phyloP scores from a whole-genome alignment of 2,329 filamentous ascomycete species.

The Uncinocarpus reesii region DNA sequence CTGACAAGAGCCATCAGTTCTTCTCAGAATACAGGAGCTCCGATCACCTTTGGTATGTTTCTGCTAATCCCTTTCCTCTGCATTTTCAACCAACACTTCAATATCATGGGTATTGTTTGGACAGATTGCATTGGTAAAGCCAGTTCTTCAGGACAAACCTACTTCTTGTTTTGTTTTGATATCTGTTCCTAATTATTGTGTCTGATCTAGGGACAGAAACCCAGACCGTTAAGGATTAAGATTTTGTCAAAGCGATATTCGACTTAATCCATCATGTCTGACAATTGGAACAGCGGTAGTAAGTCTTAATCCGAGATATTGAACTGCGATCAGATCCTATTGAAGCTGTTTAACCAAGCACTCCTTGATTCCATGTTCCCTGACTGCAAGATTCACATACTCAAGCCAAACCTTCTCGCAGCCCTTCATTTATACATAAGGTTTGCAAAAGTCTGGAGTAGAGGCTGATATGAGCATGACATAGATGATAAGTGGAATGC shows the following conservation, averaged over 20 bases:
- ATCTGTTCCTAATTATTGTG: background rate
- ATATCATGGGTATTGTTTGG: background rate
- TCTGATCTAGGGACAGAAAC: background rate
- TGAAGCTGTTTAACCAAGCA: too few relatives aligned
- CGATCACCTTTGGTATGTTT: background rate
- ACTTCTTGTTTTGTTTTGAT: background rate
- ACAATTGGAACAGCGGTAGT: conserved; percentile 6
- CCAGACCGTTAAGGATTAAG: background rate
- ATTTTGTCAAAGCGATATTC: background rate
- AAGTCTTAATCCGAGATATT: too few relatives aligned
- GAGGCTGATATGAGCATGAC: background rate
- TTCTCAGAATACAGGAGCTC: background rate
- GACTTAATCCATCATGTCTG: background rate
- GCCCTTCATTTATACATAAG: background rate
- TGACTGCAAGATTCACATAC: too few relatives aligned
- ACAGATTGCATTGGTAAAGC: too few relatives aligned
- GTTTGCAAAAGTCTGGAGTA: background rate
- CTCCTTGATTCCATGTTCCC: too few relatives aligned
- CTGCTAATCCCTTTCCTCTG: background rate
- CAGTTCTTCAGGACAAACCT: too few relatives aligned
- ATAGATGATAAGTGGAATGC: conserved; percentile 3
- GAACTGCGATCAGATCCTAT: too few relatives aligned
- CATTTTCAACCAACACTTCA: background rate
- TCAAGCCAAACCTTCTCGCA: background rate
- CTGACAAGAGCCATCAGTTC: background rate